Conservation (phyloP, 23 red algal species). For the Gracilaria gracilis region DNA sequence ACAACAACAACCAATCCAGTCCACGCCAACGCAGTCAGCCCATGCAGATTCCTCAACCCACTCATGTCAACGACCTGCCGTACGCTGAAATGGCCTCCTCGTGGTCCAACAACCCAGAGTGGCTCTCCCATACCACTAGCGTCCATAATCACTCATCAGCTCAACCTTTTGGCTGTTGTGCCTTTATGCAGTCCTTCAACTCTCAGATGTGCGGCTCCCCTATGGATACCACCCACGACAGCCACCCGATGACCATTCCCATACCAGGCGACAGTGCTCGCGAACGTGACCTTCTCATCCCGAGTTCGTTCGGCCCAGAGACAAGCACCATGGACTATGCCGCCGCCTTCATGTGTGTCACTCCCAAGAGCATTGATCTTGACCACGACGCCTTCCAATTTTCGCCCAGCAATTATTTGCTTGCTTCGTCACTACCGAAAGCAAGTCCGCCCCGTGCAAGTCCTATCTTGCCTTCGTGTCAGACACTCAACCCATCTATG, state of each 20-base stretch:
- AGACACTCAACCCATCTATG: background rate
- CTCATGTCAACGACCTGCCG: slow-evolving; percentile 9
- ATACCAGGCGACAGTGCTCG: slow-evolving; percentile 3
- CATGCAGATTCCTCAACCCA: slow-evolving; percentile 19
- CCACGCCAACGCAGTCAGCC: slow-evolving; percentile 6
- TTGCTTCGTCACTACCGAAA: slow-evolving; percentile 19
- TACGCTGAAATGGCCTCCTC: slow-evolving; percentile 52
- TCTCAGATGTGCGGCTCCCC: background rate
- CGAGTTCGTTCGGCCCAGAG: background rate
- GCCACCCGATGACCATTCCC: slow-evolving; percentile 6
- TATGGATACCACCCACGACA: background rate
- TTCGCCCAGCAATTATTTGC: slow-evolving; percentile 67
- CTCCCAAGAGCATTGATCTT: slow-evolving; percentile 28
- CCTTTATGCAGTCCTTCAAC: background rate
- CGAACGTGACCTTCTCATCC: slow-evolving; percentile 32
- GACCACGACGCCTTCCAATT: slow-evolving; percentile 49
- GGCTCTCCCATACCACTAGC: slow-evolving; percentile 12
- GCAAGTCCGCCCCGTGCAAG: background rate
- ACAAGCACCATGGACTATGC: background rate
- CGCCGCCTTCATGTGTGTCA: slow-evolving; percentile 23
- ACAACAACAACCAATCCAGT: no score
- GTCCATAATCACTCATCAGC: background rate
- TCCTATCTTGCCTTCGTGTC: slow-evolving; percentile 4
- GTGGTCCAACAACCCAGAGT: slow-evolving; percentile 62
- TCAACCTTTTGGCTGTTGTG: background rate